Base-by-base conservation (phyloP, 2,329 filamentous ascomycete genomes). In the Pyrenochaeta sp. region DNA sequence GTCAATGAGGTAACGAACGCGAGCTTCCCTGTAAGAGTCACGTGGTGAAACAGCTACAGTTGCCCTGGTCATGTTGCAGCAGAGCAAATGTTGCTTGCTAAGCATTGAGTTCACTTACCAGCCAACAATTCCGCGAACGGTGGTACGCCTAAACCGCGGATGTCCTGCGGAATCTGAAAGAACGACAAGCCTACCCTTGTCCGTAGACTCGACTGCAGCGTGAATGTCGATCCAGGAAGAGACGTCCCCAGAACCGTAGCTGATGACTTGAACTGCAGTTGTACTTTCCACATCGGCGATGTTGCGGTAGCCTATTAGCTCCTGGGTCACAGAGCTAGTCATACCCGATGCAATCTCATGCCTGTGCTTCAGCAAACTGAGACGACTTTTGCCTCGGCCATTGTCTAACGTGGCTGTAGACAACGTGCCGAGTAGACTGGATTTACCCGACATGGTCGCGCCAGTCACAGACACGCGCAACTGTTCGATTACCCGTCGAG, bases 171-270 rank as follows among this genome's bases (percentile, higher is more conserved):
- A 96, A 77, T 99, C 95, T 0, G 93, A 92, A 6, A 98, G 82
- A 66, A 97, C 93, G 5, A 95, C 92, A 3, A 99, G 79, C 22
- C 93, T 88, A 2, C 90, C 91, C 57, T 84, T 80, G 55, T 88
- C 86, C 1, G 92, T 87, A 42, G 88, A 79, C 59, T 89, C 87
- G 0, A 92, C 87, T 48, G 88, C 86, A 37, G 91, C 89, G 75
- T 99, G 95, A 51, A 98, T 95, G 73, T 97, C 94, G 52, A 91
- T 89, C 95, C 95, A 99, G 0, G 93, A 93, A 57, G 92, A 91
- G 46, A 97, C 89, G 72, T 97, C 92, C 13, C 89, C 89, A 58
- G 90, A 90, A 2, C 91, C 89, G 74, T 96, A 98, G 74, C 97
- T 98, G 70, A 96, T 83, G 39, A 95, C 80, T 19, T 82, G 75